A percentile compares a stretch with the other conserved stretches of the same genome.
These are phyloP conservation scores for Madurella mycetomatis DNA, from an alignment of 2,329 filamentous ascomycete genomes.

Conservation along the genomic window DNA sequence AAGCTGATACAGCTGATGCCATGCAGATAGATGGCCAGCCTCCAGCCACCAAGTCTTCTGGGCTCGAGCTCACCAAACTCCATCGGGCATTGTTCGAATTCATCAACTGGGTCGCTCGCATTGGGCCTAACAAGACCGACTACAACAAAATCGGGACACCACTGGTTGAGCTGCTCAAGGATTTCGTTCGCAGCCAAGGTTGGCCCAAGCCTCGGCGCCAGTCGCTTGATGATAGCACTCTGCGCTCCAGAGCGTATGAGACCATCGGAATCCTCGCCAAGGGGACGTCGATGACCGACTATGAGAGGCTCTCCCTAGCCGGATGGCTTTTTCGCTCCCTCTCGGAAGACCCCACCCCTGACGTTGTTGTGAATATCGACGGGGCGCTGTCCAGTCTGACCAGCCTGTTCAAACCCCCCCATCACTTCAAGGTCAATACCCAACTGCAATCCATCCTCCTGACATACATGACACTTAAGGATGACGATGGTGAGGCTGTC, in stretches of 20 bases:
- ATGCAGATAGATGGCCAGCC: conserved; percentile 24
- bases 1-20: conserved; percentile 1
- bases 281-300: conserved; percentile 53
- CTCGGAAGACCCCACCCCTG: conserved; percentile 69
- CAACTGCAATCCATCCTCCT: conserved; percentile 55
- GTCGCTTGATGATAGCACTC: conserved; percentile 55
- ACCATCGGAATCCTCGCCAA: conserved; percentile 78
- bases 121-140: conserved; percentile 55
- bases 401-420: conserved; percentile 38
- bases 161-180: conserved; percentile 63
- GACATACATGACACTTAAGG: conserved; percentile 58
- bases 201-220: conserved; percentile 62
- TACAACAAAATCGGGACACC: conserved; percentile 63
- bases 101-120: conserved; percentile 78
- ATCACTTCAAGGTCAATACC: conserved; percentile 28
- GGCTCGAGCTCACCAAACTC: conserved; percentile 73
- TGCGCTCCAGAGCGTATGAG: conserved; percentile 82
- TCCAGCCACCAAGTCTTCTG: conserved; percentile 39
- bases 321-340: conserved; percentile 81
- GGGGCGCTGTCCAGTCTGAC: conserved; percentile 75
- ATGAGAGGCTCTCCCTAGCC: conserved; percentile 51
- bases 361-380: conserved; percentile 82
- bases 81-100: conserved; percentile 80
- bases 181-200: conserved; percentile 74
- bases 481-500: conserved; percentile 47